Base-by-base conservation (phyloP, 169 alveolate genomes). In the Eimeria brunetti region DNA sequence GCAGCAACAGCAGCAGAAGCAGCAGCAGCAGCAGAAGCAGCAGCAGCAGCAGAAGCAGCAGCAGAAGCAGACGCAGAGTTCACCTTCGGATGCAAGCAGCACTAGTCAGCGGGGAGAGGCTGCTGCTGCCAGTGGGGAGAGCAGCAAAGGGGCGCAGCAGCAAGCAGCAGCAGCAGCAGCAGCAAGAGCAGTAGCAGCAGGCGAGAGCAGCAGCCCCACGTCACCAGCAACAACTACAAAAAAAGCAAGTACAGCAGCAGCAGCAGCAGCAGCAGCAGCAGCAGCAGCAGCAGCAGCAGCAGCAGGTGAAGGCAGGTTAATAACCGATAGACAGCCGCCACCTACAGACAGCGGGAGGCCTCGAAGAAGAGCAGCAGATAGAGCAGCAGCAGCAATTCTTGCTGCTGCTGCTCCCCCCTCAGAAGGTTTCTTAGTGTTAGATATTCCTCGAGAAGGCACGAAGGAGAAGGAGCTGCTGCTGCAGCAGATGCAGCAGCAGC, bases 291-390 rank as follows among this genome's bases (percentile, higher is more conserved):
- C 64, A 56, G 64, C 64, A 56, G 18, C 24, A 9, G 9, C 18
- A 56, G 64, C 80, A 69, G 38, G 41, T 22, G 85, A 49, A 33
- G 85, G 16, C n/a, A 36, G 16, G 38, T 24, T 56, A 41, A 12
- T 56, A 75, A 1, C 51, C 11, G 60, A 49, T 33, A 16, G 85
- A 12, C 38, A 33, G 24, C 85, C 85, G 1, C 85, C 85, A 14
- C 85, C 85, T 41, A 75, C 85, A 30, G 60, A 75, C 60, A 16
- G 85, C 85, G 56, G 85, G 58, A 12, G 85, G 22, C 85, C 85
- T 16, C 85, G 85, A n/a, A 49, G 85, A n/a, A 49, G 38, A 22
- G 85, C 85, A 16, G 85, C 85, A 41, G 85, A n/a, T 33, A 16
- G 58, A 20, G 85, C 85, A 36, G 85, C 85, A 22, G 85, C 85